A percentile compares a stretch with the other conserved stretches of the same genome.
phyloP scores from a whole-genome alignment of 176 grass and related monocot genomes.

The Ananas comosus region DNA sequence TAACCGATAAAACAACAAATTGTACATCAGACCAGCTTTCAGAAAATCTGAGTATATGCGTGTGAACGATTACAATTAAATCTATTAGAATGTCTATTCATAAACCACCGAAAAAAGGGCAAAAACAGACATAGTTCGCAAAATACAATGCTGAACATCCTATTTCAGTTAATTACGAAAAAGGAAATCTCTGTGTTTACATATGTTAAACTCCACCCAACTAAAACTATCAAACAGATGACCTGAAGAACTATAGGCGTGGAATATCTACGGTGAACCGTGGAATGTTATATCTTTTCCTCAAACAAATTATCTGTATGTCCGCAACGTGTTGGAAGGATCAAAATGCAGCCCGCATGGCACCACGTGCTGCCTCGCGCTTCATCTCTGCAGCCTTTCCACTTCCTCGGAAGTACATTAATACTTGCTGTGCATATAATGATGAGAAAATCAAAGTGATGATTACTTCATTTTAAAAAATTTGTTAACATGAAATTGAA shows the following conservation, averaged over 20 bases:
- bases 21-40: background rate
- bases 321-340: too few species aligned
- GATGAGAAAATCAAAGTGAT: background rate
- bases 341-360: conserved; percentile 51
- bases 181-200: background rate
- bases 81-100: background rate
- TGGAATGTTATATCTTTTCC: too few species aligned
- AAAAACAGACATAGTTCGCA: background rate
- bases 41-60: background rate
- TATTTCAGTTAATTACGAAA: background rate
- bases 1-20: background rate
- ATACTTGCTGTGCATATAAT: conserved; percentile 35
- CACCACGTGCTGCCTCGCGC: conserved; percentile 29
- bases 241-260: too few species aligned
- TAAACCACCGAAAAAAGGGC: background rate
- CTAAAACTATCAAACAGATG: background rate
- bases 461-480: background rate
- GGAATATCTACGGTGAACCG: too few species aligned
- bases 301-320: too few species aligned
- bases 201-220: background rate
- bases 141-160: background rate
- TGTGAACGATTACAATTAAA: background rate
- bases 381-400: conserved; percentile 53
- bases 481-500: background rate
- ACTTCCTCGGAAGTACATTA: conserved; percentile 51